Percentiles rank a stretch among this genome's conserved stretches.
Evolutionary conservation across 2,329 filamentous ascomycete species (phyloP).

Genomic region (Aspergillus latus): DNA sequence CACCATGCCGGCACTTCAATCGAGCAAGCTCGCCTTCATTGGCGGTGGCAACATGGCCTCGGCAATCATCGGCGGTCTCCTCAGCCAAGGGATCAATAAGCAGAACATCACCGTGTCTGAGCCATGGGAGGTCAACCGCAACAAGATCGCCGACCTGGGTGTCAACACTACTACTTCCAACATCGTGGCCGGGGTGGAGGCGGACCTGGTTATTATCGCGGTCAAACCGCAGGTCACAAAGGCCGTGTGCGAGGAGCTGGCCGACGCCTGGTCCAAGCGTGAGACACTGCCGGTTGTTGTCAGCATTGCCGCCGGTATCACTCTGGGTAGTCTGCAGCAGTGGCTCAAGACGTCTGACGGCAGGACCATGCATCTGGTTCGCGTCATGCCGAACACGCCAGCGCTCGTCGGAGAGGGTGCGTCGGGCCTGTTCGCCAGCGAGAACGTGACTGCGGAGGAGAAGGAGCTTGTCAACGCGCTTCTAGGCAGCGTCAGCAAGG

Average conservation of each 20-base stretch:
- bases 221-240: constrained; percentile 38
- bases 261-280: constrained; percentile 27
- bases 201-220: constrained; percentile 35
- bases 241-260: constrained; percentile 34
- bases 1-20: constrained; percentile 25
- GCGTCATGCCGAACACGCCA: constrained; percentile 40
- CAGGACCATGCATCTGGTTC: constrained; percentile 29
- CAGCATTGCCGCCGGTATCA: constrained; percentile 38
- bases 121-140: constrained; percentile 38
- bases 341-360: constrained; percentile 32
- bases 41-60: constrained; percentile 41
- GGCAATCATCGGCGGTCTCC: constrained; percentile 36
- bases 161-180: constrained; percentile 34
- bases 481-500: constrained; percentile 33
- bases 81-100: constrained; percentile 29
- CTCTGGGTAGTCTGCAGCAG: constrained; percentile 29
- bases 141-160: constrained; percentile 33
- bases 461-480: constrained; percentile 33
- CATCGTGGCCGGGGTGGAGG: constrained; percentile 26
- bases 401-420: constrained; percentile 37
- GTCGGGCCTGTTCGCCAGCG: constrained; percentile 29
- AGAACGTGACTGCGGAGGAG: constrained; percentile 28
- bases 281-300: constrained; percentile 30
- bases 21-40: constrained; percentile 38
- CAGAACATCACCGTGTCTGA: constrained; percentile 37